These are phyloP conservation scores for Vitrella brassicaformis DNA, from an alignment of 73 alveolate genomes.

Conservation along the genomic window DNA sequence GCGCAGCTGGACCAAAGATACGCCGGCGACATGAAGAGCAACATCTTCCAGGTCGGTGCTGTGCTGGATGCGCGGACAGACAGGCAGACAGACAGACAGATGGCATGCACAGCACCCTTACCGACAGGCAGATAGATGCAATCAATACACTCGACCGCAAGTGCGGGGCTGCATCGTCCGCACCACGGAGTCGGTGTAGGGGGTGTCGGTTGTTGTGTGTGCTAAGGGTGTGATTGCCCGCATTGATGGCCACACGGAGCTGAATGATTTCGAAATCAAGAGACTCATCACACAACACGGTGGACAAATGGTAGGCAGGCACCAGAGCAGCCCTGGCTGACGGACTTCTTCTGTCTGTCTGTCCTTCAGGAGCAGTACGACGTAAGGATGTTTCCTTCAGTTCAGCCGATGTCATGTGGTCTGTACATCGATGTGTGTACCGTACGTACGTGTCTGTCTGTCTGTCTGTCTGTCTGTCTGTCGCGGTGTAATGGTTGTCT, in stretches of 20 bases:
- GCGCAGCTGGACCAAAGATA: background rate
- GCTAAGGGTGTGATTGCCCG: background rate
- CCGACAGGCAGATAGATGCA: no score
- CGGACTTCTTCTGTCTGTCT: background rate
- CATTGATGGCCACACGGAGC: background rate
- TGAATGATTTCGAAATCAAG: background rate
- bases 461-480: background rate
- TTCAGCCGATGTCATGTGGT: background rate
- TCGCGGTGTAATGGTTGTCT: background rate
- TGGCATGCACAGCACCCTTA: no score
- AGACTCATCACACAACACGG: background rate
- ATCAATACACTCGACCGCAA: no score
- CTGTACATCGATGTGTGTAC: background rate
- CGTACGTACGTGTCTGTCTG: background rate
- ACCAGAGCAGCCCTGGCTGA: background rate
- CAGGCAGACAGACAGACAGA: no score
- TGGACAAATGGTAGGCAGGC: no score
- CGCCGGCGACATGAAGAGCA: background rate
- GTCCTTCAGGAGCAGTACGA: background rate
- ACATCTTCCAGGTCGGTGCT: background rate
- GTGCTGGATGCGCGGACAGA: no score
- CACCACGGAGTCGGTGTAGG: no score
- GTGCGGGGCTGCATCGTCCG: no score
- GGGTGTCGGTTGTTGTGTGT: no score
- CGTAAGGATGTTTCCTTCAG: background rate